Evolutionary conservation across 2,329 filamentous ascomycete genomes (phyloP), one percentile per base, ranked within the genome.

Genomic region (Sarocladiaceae sp.): DNA sequence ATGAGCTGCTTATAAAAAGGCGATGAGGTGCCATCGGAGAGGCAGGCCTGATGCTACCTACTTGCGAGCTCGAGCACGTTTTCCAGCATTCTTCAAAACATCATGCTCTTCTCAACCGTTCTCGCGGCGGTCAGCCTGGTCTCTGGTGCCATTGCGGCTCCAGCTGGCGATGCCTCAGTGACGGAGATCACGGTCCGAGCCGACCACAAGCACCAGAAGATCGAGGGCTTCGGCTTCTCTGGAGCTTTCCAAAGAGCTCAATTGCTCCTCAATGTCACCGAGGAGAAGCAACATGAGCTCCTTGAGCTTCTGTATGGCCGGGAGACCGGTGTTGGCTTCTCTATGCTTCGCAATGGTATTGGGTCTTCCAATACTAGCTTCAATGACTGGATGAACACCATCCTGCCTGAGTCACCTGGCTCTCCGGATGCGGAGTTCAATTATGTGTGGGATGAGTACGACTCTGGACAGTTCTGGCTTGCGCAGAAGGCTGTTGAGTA

Each of bases 361-460:
- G 44, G 44, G 15, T 48, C 44, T 6, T 48, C 44, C 15, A 48
- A 48, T 17, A 31, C 11, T 17, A 48, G 44, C 26, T 48, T 18
- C 44, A 48, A 48, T 17, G 44, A 48, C 44, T 48, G 44, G 44
- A 48, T 48, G 44, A 48, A 48, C 44, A 48, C 44, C 15, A 29
- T 31, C 13, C 44, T 48, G 4, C 44, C 44, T n/a, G 26, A 31
- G 26, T 48, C 44, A 4, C 44, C 44, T n/a, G 44, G 44, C 15
- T 48, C 44, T 5, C 44, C 26, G 3, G 44, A 48, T 18, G 44
- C 26, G 15, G 44, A 29, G 44, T 48, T 48, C 44, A 48, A 48
- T 28, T 48, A 48, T 17, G 23, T 26, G 17, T 48, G 44, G 44
- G 44, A 48, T 17, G 44, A 48, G 22, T 33, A 48, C 17, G 44